These are phyloP conservation scores for Gastroboletus turbinatus DNA, from an alignment of 1,284 basidiomycete species.

Conservation along the genomic window DNA sequence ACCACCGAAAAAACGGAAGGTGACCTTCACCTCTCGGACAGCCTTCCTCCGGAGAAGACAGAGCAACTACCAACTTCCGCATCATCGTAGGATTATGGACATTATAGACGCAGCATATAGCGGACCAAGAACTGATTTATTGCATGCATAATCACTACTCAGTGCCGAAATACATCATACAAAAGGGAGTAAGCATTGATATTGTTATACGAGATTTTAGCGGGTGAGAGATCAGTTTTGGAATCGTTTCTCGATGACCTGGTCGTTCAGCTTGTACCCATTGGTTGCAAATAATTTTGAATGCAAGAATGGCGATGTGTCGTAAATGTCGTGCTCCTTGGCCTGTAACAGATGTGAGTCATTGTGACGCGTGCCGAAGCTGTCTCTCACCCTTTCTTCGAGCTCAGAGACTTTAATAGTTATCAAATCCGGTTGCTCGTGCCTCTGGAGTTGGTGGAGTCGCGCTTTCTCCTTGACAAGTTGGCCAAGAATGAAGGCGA, in stretches of 20 bases:
- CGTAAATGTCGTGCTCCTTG: slow-evolving; percentile 94
- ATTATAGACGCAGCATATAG: slow-evolving; percentile 23
- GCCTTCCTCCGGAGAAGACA: slow-evolving; percentile 5
- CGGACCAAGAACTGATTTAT: slow-evolving; percentile 25
- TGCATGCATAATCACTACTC: slow-evolving; percentile 35
- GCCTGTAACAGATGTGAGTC: slow-evolving; percentile 52
- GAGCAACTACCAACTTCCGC: slow-evolving; percentile 13
- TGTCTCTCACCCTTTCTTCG: slow-evolving; percentile 70
- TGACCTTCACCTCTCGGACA: slow-evolving; percentile 4
- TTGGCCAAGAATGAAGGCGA: slow-evolving; percentile 92
- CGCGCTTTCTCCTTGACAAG: slow-evolving; percentile 94
- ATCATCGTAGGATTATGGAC: slow-evolving; percentile 24
- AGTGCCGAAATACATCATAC: slow-evolving; percentile 18
- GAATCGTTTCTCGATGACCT: slow-evolving; percentile 72
- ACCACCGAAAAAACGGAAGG: slow-evolving; percentile 11
- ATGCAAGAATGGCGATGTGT: slow-evolving; percentile 81
- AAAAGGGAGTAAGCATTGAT: slow-evolving; percentile 9
- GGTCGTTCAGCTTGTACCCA: slow-evolving; percentile 76
- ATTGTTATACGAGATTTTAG: slow-evolving; percentile 4
- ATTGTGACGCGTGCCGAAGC: background rate
- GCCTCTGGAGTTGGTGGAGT: slow-evolving; percentile 73
- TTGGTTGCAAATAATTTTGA: slow-evolving; percentile 88
- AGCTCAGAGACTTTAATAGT: slow-evolving; percentile 77
- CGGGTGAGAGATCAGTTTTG: slow-evolving; percentile 31
- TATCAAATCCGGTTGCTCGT: slow-evolving; percentile 75